Conservation (phyloP, 1,284 basidiomycete genomes). For the Ceratobasidium sp. region DNA sequence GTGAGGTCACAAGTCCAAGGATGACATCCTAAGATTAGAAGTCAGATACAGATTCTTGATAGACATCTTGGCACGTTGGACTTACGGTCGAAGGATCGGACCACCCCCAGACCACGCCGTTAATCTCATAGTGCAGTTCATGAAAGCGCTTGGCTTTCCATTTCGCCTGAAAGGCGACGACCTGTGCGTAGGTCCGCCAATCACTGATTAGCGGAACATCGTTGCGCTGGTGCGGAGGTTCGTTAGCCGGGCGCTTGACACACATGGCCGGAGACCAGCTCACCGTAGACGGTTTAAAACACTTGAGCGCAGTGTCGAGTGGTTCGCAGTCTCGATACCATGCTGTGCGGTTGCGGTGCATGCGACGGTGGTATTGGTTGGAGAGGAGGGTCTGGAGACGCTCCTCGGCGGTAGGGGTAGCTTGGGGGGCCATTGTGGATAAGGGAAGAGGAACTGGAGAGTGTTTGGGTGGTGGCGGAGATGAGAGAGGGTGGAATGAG, state of each 20-base stretch:
- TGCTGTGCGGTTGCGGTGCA: conserved; percentile 26
- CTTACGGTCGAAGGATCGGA: conserved; percentile 31
- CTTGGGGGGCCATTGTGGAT: conserved; percentile 5
- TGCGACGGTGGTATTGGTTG: conserved; percentile 30
- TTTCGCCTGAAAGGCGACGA: conserved; percentile 21
- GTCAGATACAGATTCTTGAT: conserved; percentile 14
- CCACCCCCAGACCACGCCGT: conserved; percentile 40
- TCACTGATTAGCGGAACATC: conserved; percentile 23
- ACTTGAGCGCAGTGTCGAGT: conserved; percentile 29
- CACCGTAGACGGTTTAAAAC: conserved; percentile 20
- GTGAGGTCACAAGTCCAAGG: conserved; percentile 25
- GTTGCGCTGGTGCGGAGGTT: conserved; percentile 24
- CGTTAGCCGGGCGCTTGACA: conserved; percentile 11
- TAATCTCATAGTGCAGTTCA: conserved; percentile 27
- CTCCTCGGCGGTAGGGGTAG: conserved; percentile 25
- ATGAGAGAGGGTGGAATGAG: conserved; percentile 6
- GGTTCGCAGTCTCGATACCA: conserved; percentile 24
- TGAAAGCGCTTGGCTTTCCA: conserved; percentile 28
- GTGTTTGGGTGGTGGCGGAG: conserved; percentile 1
- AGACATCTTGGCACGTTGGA: conserved; percentile 3
- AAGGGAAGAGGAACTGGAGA: background rate
- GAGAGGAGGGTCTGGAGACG: conserved; percentile 24
- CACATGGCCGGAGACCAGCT: background rate
- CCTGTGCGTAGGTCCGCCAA: conserved; percentile 11
- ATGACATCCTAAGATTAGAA: conserved; percentile 23